Percentiles rank a stretch among this genome's conserved stretches.
These are phyloP conservation scores for Calonectria honghensis DNA, from an alignment of 2,329 filamentous ascomycete species.

Conservation along the genomic window DNA sequence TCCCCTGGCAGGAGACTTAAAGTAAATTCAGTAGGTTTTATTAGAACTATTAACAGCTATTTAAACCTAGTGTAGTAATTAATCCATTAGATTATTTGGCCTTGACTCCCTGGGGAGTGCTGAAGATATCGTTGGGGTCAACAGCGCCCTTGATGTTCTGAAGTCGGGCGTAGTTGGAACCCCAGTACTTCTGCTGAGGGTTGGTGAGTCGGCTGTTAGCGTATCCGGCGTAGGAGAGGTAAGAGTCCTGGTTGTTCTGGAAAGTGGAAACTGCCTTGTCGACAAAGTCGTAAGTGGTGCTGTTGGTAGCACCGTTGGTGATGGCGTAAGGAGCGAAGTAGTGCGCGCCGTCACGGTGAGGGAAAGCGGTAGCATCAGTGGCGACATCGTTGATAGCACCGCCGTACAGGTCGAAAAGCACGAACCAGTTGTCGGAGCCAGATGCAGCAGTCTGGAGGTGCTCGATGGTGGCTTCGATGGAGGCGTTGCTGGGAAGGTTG, in stretches of 20 bases:
- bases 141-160: constrained; percentile 21
- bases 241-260: constrained; percentile 27
- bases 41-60: background rate
- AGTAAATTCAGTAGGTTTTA: background rate
- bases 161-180: constrained; percentile 20
- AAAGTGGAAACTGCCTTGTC: constrained; percentile 9
- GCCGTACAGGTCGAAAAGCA: constrained; percentile 22
- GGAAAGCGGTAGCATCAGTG: background rate
- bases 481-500: constrained; percentile 12
- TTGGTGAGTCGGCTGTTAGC: constrained; percentile 3
- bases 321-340: constrained; percentile 13
- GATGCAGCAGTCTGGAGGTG: constrained; percentile 1
- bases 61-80: background rate
- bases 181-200: constrained; percentile 27
- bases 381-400: background rate
- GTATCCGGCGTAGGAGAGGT: constrained; percentile 20
- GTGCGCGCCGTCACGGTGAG: constrained; percentile 15
- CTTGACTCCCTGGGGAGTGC: constrained; percentile 24
- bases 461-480: constrained; percentile 6
- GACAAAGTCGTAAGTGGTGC: constrained; percentile 13
- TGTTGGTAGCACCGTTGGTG: background rate
- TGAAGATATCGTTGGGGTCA: constrained; percentile 23
- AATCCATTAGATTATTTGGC: background rate
- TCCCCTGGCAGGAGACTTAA: background rate
- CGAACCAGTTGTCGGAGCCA: constrained; percentile 19